Conservation (phyloP, 2,329 filamentous ascomycete genomes). For the Talaromyces piceae region DNA sequence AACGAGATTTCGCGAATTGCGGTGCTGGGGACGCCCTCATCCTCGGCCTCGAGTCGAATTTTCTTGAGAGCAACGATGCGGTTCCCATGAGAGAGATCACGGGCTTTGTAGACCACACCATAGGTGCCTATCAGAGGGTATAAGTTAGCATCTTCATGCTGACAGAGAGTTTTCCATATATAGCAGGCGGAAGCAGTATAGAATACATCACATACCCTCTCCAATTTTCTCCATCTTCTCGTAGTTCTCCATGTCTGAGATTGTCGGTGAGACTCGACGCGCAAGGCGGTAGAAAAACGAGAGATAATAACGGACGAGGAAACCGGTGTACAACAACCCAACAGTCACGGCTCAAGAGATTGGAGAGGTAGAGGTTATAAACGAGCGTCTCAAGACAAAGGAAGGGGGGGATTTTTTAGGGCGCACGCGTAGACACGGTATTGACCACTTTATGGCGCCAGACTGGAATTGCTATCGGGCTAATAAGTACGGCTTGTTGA, state of each 20-base stretch:
- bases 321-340: too few relatives aligned
- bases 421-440: not conserved
- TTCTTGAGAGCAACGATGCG: conserved; percentile 92
- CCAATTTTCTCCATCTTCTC: conserved; percentile 95
- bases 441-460: not conserved
- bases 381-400: not conserved
- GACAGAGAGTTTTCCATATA: too few relatives aligned
- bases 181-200: not conserved
- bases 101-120: conserved; percentile 90
- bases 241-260: conserved; percentile 86
- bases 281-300: not conserved
- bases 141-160: not conserved
- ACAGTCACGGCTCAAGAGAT: too few relatives aligned
- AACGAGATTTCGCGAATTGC: conserved; percentile 92
- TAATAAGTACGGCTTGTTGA: not conserved
- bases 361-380: too few relatives aligned
- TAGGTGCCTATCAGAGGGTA: conserved; percentile 62
- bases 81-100: conserved; percentile 71
- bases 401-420: not conserved
- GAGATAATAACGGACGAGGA: too few relatives aligned
- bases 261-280: not conserved
- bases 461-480: not conserved
- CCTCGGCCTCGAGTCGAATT: conserved; percentile 89
- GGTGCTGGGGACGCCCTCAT: conserved; percentile 86
- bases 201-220: conserved; percentile 58